Conservation (phyloP, 306 rosid genomes). For the Vachellia collinsii region DNA sequence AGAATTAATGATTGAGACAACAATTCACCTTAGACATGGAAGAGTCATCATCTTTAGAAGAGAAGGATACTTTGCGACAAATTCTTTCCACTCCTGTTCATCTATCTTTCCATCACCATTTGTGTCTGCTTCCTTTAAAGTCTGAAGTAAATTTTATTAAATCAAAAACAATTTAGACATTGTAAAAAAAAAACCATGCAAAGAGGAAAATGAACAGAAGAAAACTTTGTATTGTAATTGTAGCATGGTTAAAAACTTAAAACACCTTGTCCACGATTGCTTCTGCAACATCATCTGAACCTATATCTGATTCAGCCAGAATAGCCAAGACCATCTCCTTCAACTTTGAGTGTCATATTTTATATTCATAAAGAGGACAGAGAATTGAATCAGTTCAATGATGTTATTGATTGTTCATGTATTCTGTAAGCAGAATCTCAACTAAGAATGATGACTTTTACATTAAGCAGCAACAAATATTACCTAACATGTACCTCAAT, state of each 20-base stretch:
- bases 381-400: slow-evolving; percentile 6
- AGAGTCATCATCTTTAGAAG: slow-evolving; percentile 73
- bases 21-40: slow-evolving; percentile 66
- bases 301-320: slow-evolving; percentile 61
- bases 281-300: slow-evolving; percentile 59
- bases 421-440: background rate
- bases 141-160: slow-evolving; percentile 42
- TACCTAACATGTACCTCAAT: background rate
- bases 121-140: slow-evolving; percentile 62
- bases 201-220: background rate
- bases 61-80: slow-evolving; percentile 57
- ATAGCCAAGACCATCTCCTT: slow-evolving; percentile 80
- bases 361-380: slow-evolving; percentile 5
- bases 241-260: background rate
- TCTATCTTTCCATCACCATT: slow-evolving; percentile 82
- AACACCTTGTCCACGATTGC: slow-evolving; percentile 69
- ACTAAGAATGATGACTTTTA: background rate
- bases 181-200: background rate
- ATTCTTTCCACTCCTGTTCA: slow-evolving; percentile 68
- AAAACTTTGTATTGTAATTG: slow-evolving; percentile 18
- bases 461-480: background rate
- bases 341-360: slow-evolving; percentile 46
- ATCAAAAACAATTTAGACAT: background rate
- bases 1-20: background rate
- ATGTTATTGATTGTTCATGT: background rate